Evolutionary conservation across 169 alveolate species (phyloP).

Genomic region (Plasmodium vivax): DNA sequence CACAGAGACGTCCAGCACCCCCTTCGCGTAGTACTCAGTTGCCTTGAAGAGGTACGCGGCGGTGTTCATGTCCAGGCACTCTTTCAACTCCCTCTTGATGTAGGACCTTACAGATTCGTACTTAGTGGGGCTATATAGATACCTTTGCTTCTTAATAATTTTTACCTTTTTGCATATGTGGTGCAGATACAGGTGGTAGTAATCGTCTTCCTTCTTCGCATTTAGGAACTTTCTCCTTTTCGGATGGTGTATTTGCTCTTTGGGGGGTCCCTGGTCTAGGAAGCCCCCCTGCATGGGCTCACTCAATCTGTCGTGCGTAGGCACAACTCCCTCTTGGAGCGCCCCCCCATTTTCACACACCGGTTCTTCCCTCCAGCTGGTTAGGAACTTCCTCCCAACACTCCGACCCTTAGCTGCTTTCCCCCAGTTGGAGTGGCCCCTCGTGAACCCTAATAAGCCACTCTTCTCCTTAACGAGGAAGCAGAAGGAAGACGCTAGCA

Average conservation of each 20-base stretch:
- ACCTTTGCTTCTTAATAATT: conserved; percentile 38
- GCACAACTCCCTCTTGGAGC: neutral
- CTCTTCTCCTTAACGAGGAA: conserved; percentile 18
- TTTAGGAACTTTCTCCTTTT: conserved; percentile 12
- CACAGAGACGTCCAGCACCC: conserved; percentile 44
- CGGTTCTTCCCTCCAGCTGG: neutral
- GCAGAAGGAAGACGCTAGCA: conserved; percentile 25
- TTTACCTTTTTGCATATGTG: conserved; percentile 59
- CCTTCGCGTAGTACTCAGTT: conserved; percentile 35
- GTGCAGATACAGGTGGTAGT: conserved; percentile 39
- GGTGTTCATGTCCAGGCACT: conserved; percentile 51
- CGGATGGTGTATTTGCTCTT: neutral
- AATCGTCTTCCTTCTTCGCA: conserved; percentile 61
- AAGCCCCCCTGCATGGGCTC: neutral
- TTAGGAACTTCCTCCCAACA: neutral
- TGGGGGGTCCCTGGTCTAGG: neutral
- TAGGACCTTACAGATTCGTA: conserved; percentile 55
- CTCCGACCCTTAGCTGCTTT: neutral
- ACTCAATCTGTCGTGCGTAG: neutral
- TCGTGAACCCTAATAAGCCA: neutral
- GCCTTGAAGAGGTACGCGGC: conserved; percentile 54
- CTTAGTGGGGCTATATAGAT: conserved; percentile 45
- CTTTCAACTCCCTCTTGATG: conserved; percentile 65
- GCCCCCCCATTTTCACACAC: neutral
- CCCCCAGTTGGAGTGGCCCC: neutral